Evolutionary conservation across 805 yeast species (phyloP).

Genomic region (Candida pini): DNA sequence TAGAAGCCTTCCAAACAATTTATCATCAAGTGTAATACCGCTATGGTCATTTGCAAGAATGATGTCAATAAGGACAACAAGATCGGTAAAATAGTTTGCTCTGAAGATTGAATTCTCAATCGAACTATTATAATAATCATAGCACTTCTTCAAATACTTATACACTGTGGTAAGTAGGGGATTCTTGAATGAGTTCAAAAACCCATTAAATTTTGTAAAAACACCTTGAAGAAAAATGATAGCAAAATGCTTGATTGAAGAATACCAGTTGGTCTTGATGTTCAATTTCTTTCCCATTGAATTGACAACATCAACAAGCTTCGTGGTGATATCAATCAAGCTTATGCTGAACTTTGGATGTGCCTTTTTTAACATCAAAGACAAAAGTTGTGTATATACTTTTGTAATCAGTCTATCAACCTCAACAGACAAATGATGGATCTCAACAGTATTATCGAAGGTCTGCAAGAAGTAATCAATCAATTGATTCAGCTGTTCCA

Average conservation of each 20-base stretch:
- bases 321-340: constrained; percentile 25
- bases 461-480: constrained; percentile 16
- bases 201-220: constrained; percentile 29
- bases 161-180: constrained; percentile 24
- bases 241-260: constrained; percentile 26
- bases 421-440: constrained; percentile 20
- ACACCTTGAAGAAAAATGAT: constrained; percentile 24
- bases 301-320: constrained; percentile 16
- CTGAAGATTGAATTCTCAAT: constrained; percentile 26
- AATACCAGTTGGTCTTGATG: constrained; percentile 28
- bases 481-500: constrained; percentile 20
- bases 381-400: constrained; percentile 16
- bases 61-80: constrained; percentile 24
- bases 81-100: constrained; percentile 29
- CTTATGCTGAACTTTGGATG: constrained; percentile 28
- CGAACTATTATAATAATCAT: constrained; percentile 29
- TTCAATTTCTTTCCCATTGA: constrained; percentile 24
- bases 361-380: constrained; percentile 24
- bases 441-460: constrained; percentile 17
- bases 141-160: constrained; percentile 28
- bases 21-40: constrained; percentile 25
- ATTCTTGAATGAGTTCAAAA: constrained; percentile 27
- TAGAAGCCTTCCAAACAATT: constrained; percentile 24
- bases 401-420: constrained; percentile 22
- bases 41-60: constrained; percentile 25